These are phyloP conservation scores for Eudorina sp. DNA, from an alignment of 139 green algal species.

Conservation along the genomic window DNA sequence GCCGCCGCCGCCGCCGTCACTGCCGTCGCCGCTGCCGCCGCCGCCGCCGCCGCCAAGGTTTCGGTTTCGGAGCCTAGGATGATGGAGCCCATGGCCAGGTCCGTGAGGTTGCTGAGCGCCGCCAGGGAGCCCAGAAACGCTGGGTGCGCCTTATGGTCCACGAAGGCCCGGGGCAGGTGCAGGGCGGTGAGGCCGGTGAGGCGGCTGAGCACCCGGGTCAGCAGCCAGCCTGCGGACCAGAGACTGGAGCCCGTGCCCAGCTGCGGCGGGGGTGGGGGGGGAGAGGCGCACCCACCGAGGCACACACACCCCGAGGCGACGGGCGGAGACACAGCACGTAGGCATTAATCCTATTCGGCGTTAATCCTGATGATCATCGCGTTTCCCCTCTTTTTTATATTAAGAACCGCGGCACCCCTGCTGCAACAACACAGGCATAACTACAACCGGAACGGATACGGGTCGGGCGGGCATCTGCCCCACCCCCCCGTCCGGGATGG, in stretches of 20 bases:
- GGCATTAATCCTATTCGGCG: too few relatives aligned
- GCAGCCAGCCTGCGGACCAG: slow-evolving; percentile 9
- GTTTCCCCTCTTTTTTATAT: too few relatives aligned
- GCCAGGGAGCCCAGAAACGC: not conserved
- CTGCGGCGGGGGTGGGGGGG: not conserved
- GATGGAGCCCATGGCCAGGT: slow-evolving; percentile 33
- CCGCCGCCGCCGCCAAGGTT: not conserved
- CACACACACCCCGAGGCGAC: too few relatives aligned
- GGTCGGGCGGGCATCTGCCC: too few relatives aligned
- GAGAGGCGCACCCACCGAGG: not conserved
- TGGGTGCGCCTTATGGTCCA: slow-evolving; percentile 10
- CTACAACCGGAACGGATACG: too few relatives aligned
- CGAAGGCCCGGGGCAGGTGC: slow-evolving; percentile 23
- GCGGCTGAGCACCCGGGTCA: not conserved
- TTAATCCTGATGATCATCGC: too few relatives aligned
- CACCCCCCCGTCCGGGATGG: too few relatives aligned
- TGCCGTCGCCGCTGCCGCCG: not conserved
- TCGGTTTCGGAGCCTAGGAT: not conserved
- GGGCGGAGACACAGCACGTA: too few relatives aligned
- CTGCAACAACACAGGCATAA: too few relatives aligned
- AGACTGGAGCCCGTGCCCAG: slow-evolving; percentile 19
- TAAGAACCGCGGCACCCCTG: too few relatives aligned
- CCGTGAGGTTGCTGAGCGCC: not conserved
- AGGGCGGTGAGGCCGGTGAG: slow-evolving; percentile 21
- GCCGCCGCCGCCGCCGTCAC: too few relatives aligned